Evolutionary conservation across 208 protist genomes (phyloP).

Genomic region (Leishmania martiniquensis): DNA sequence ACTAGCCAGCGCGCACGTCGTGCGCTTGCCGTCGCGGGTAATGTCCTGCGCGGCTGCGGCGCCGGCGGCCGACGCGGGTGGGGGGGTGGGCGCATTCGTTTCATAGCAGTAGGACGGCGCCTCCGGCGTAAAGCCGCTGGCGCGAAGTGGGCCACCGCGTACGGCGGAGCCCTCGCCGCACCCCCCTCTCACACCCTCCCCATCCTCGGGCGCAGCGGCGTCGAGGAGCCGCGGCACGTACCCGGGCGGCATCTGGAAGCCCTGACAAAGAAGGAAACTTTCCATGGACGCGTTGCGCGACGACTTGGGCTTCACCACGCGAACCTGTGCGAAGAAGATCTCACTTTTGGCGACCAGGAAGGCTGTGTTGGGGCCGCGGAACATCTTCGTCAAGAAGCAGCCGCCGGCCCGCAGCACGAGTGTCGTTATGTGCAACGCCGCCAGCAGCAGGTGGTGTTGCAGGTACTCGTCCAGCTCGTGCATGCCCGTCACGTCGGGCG

Average conservation of each 20-base stretch:
- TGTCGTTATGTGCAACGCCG: constrained; percentile 98
- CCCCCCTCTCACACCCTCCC: not conserved
- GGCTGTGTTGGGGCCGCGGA: constrained; percentile 95
- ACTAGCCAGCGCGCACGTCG: constrained; percentile 1
- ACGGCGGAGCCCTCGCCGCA: not conserved
- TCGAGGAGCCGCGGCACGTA: constrained; percentile 72
- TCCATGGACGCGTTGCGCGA: constrained; percentile 97
- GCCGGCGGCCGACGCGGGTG: not conserved
- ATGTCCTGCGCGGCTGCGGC: not conserved
- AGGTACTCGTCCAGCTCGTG: constrained; percentile 99
- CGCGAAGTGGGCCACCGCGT: not conserved
- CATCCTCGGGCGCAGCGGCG: not conserved
- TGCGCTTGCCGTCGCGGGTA: not conserved
- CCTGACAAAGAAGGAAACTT: constrained; percentile 95
- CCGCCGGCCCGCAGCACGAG: constrained; percentile 94
- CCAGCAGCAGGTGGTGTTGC: constrained; percentile 97
- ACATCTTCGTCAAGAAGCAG: constrained; percentile 98
- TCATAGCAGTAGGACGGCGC: constrained; percentile 16
- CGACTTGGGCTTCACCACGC: constrained; percentile 96
- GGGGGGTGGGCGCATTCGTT: not conserved
- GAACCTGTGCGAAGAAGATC: constrained; percentile 97
- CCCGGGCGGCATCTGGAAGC: constrained; percentile 86
- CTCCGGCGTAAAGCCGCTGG: constrained; percentile 17
- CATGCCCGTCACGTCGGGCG: constrained; percentile 99
- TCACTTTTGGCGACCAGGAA: constrained; percentile 96